Base-by-base conservation (phyloP, 1,139 yeast genomes). In the Scheffersomyces parashehatae region DNA sequence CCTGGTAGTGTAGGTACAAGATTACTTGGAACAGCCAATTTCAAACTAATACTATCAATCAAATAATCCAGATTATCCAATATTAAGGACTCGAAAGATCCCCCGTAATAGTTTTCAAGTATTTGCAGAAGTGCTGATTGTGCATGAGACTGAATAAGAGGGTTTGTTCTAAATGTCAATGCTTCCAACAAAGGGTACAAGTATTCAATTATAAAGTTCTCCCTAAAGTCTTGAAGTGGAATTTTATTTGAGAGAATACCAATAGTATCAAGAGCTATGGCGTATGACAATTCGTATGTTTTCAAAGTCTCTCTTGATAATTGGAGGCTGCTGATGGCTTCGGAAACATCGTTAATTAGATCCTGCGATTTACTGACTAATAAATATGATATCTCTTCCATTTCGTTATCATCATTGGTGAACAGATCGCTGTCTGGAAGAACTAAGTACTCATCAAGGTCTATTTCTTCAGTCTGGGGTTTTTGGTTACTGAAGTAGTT, bases 51-150 rank as follows among this genome's bases (percentile, higher is more conserved):
- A 0, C 90, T 68, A 61, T 93, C 97, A 10, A 90, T 68, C 24
- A 93, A 62, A 58, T 91, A 91, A 57, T 91, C 97, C 53, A 83
- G 77, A 58, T 91, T 91, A 34, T 81, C 82, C 35, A 75, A 56
- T 3, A 93, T 70, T 50, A 91, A 57, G 2, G 62, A 62, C 36
- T 71, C 67, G 6, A 90, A 64, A 0, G 88, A 80, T 0, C 82
- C 81, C 40, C 75, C 64, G 51, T 85, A 86, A 37, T 87, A 73
- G 6, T 65, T 65, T 10, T 69, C 56, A 0, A 95, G 79, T 8
- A 91, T 65, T 9, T 29, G 36, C 31, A 50, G 47, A 1, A 68
- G 37, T 0, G 74, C 53, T 3, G 44, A 46, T 39, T 59, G 58
- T 1, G 74, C 73, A 44, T 64, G 70, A 6, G 51, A 35, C 52